phyloP scores from a whole-genome alignment of 371 early-diverging fungal genomes.

The Dinochytrium kinnereticum region DNA sequence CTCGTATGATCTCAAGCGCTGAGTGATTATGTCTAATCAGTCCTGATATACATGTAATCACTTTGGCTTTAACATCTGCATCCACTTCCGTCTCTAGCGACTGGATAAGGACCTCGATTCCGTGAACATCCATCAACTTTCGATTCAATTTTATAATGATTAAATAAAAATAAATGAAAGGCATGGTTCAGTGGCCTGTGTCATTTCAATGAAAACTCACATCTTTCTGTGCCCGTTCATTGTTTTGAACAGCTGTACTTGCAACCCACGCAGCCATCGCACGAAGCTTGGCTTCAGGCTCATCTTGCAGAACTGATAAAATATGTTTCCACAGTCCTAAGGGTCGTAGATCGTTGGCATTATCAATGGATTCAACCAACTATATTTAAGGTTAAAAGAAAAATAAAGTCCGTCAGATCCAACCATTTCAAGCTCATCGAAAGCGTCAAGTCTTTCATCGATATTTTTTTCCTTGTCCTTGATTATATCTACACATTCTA shows the following conservation, averaged over 20 bases:
- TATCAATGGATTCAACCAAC: slow-evolving; percentile 94
- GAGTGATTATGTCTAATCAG: slow-evolving; percentile 70
- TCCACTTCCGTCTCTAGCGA: slow-evolving; percentile 61
- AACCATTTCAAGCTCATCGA: slow-evolving; percentile 93
- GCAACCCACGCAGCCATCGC: slow-evolving; percentile 86
- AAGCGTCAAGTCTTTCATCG: slow-evolving; percentile 76
- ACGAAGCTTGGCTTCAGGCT: slow-evolving; percentile 67
- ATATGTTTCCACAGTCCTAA: slow-evolving; percentile 88
- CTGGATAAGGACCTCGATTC: slow-evolving; percentile 61
- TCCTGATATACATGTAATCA: slow-evolving; percentile 76
- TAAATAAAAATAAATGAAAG: slow-evolving; percentile 5
- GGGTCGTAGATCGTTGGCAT: slow-evolving; percentile 88
- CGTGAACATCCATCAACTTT: slow-evolving; percentile 70
- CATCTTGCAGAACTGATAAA: slow-evolving; percentile 56
- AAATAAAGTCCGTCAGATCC: not conserved
- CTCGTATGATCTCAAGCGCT: slow-evolving; percentile 66
- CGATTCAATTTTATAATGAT: too few relatives aligned
- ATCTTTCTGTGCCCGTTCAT: slow-evolving; percentile 81
- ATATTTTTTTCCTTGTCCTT: slow-evolving; percentile 60
- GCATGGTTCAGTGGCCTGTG: not conserved
- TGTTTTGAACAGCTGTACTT: slow-evolving; percentile 94
- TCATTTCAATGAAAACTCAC: slow-evolving; percentile 36
- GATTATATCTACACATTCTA: slow-evolving; percentile 74
- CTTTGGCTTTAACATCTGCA: slow-evolving; percentile 70
- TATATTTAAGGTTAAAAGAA: slow-evolving; percentile 26